Evolutionary conservation across 2,329 filamentous ascomycete species (phyloP), one percentile per base, ranked within the genome.

Genomic region (Chaetomium sp.): DNA sequence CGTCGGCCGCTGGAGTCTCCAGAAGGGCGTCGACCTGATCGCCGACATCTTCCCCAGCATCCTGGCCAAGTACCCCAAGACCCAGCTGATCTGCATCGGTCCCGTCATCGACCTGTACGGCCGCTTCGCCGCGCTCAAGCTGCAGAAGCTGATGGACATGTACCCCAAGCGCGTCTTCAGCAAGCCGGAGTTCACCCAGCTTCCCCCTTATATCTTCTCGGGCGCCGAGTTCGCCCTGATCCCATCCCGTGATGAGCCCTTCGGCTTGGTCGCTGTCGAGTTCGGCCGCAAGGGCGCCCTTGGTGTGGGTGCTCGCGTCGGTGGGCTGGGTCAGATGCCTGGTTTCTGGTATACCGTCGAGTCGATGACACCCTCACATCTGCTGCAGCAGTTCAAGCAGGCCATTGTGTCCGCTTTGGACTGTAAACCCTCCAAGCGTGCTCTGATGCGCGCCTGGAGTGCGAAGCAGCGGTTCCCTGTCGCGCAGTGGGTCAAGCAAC

Each of bases 311-410:
- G 81, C 83, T 40, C 76, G 82, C 53, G 84, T 87, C 40, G 84
- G 84, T 61, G 84, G 84, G 53, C 74, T 87, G 27, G 82, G 84
- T n/a, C 80, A 85, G 65, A 86, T 87, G 83, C 84, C 84, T 19
- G 84, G 84, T 32, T 86, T 83, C 79, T 87, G 84, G 84, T 87
- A 81, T 67, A 86, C 84, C 0, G 79, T 87, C 54, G 84, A 87
- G 66, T 85, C 81, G 0, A 82, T 77, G 5, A 80, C 80, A 1
- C 84, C 82, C 0, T 76, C 76, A 44, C 84, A 87, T 70, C 70
- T 86, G 44, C 72, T 86, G 53, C 78, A 80, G 46, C 84, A 87
- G 65, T 86, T 87, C 72, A 83, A 81, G 66, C 74, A 76, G 60
- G 81, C 84, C 10, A 86, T 87, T 59, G 71, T 79, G n/a, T 76